phyloP scores from a whole-genome alignment of 2,329 filamentous ascomycete species.

The Tolypocladium sp. region DNA sequence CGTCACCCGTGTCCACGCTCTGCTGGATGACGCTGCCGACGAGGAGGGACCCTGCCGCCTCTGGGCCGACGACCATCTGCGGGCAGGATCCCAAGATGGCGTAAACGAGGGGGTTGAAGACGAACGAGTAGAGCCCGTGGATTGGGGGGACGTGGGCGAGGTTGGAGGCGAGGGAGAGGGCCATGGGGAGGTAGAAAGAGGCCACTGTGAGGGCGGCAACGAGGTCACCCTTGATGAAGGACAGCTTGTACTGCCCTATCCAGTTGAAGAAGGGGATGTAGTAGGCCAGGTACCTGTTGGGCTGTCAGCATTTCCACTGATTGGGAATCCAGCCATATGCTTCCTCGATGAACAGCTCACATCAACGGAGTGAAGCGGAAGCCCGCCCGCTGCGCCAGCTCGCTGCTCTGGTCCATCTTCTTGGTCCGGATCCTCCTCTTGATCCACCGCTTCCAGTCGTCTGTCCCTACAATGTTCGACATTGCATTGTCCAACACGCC shows the following conservation, averaged over 20 bases:
- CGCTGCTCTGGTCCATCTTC: slow-evolving; percentile 64
- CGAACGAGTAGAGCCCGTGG: slow-evolving; percentile 88
- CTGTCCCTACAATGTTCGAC: slow-evolving; percentile 26
- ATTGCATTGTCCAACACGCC: slow-evolving; percentile 29
- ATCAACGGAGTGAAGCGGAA: slow-evolving; percentile 65
- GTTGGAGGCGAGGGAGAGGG: slow-evolving; percentile 84
- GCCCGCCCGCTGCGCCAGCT: slow-evolving; percentile 63
- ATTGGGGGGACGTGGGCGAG: slow-evolving; percentile 88
- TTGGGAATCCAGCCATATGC: background rate
- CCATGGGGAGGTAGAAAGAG: slow-evolving; percentile 98
- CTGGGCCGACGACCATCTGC: slow-evolving; percentile 88
- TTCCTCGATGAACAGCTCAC: slow-evolving; percentile 35
- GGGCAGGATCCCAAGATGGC: slow-evolving; percentile 85
- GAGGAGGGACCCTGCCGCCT: slow-evolving; percentile 85
- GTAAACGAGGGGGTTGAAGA: slow-evolving; percentile 87
- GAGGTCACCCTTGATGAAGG: slow-evolving; percentile 77
- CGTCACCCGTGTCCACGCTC: slow-evolving; percentile 59
- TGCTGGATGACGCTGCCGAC: slow-evolving; percentile 78
- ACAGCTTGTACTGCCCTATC: slow-evolving; percentile 77
- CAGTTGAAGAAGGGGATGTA: slow-evolving; percentile 89
- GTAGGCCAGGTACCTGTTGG: slow-evolving; percentile 72
- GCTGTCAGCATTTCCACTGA: background rate
- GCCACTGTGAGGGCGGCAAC: slow-evolving; percentile 88
- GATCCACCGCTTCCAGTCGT: slow-evolving; percentile 40
- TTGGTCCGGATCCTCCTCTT: slow-evolving; percentile 46